Base-by-base conservation (phyloP, 2,329 filamentous ascomycete species). In the Exophiala sp. region DNA sequence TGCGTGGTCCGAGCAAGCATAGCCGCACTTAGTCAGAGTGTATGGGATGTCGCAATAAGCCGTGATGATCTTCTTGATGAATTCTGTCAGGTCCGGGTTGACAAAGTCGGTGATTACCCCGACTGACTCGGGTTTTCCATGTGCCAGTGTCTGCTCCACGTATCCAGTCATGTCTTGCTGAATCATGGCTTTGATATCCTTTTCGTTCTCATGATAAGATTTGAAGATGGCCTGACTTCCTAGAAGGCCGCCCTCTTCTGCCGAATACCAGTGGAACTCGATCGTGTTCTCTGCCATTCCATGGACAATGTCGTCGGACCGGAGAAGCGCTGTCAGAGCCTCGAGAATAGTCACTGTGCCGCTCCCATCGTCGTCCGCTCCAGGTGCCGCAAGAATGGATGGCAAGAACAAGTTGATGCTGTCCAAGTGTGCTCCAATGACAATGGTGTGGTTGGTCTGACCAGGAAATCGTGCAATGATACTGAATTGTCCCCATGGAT, bases 141-240 rank as follows among this genome's bases (percentile, higher is more conserved):
- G 84, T 58, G 93, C 86, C 16, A 93, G 71, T 0, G 89, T 95
- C 62, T 83, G 83, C 66, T 90, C 81, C 3, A 89, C 79, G 66
- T 85, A 96, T 14, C 91, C 91, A 1, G 88, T 95, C 91, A 97
- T 97, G 69, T 97, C 91, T 70, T 97, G 91, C 73, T 97, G 91
- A 47, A 97, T 79, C 93, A 97, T 97, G 27, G 91, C 91, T 72
- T 91, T 94, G 67, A 97, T 78, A 58, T 91, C 82, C 21, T 83
- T 79, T 24, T 78, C 77, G 18, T 79, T 70, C 65, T 83, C 81
- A 68, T 86, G 83, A 64, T 97, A 97, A 6, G 79, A 72, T 43
- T 79, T 77, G 74, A 96, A 97, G 66, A 97, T 86, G 47, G 86
- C 90, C 67, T 95, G 89, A 62, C 85, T 91, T 52, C 89, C 89